phyloP scores from a whole-genome alignment of 495 filamentous ascomycete genomes.

The Xylaria scruposa region DNA sequence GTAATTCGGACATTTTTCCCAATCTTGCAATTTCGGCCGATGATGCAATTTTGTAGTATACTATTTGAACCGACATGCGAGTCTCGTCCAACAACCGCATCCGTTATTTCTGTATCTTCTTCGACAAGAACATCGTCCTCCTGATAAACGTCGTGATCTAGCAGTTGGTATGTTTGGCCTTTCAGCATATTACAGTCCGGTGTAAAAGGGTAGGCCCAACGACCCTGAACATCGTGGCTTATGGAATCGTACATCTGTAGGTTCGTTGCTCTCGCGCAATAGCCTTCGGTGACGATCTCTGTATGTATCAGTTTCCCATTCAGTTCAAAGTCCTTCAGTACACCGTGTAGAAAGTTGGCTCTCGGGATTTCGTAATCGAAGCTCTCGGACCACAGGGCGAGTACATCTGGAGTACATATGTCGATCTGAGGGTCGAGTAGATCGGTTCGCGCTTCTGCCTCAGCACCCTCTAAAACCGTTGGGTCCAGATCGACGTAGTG shows the following conservation, averaged over 20 bases:
- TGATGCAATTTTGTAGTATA: slow-evolving; percentile 70
- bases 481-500: slow-evolving; percentile 72
- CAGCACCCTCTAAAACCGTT: slow-evolving; percentile 62
- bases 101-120: slow-evolving; percentile 51
- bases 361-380: slow-evolving; percentile 94
- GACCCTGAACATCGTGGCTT: slow-evolving; percentile 82
- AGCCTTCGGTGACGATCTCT: slow-evolving; percentile 82
- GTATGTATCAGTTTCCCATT: slow-evolving; percentile 95
- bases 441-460: slow-evolving; percentile 83
- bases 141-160: slow-evolving; percentile 71
- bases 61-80: slow-evolving; percentile 78
- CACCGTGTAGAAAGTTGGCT: slow-evolving; percentile 85
- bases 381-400: slow-evolving; percentile 94
- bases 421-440: slow-evolving; percentile 95
- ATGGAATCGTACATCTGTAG: slow-evolving; percentile 90
- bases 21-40: slow-evolving; percentile 84
- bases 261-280: slow-evolving; percentile 81
- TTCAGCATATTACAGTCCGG: slow-evolving; percentile 85
- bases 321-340: slow-evolving; percentile 94
- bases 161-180: slow-evolving; percentile 76
- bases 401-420: slow-evolving; percentile 94
- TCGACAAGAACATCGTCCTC: slow-evolving; percentile 73
- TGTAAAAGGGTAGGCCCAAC: slow-evolving; percentile 93
- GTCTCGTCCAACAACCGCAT: slow-evolving; percentile 74
- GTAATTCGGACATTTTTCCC: slow-evolving; percentile 81